Base-by-base conservation (phyloP, 208 protist genomes). In the Leishmania martiniquensis region DNA sequence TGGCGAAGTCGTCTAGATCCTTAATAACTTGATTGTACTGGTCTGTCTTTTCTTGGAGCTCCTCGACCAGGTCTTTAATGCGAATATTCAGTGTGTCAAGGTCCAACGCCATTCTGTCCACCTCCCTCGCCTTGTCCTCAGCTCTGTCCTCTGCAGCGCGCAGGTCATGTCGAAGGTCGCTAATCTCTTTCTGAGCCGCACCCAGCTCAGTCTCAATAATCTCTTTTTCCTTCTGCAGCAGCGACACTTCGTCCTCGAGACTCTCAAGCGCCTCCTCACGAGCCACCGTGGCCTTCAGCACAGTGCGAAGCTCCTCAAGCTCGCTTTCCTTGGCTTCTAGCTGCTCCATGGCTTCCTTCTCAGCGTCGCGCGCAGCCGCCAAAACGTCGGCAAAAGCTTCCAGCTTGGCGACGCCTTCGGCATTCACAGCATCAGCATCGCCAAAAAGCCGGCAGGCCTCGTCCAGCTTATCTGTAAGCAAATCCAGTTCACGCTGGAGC, bases 21-120 rank as follows among this genome's bases (percentile, higher is more conserved):
- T 86, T 81, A 69, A 95, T 91, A 4, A 93, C 84, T 47, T 92
- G 81, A 65, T 85, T 85, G 77, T 92, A 87, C 73, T 91, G 81
- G 15, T 85, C 84, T 13, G 86, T 88, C 82, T 92, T 91, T n/a
- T 83, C 84, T 62, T 75, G 32, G 25, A 95, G 82, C 71, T 95
- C 91, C 37, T 83, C 81, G 4, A 95, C 55, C 0, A 95, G 81
- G 37, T 88, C 86, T 22, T 88, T 81, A 37, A 85, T 84, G 25
- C 81, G 85, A 45, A 39, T 71, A 65, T 90, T 89, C 39, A 95
- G 60, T 0, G 66, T 66, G 37, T 87, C 85, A 22, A 91, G 72
- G 17, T 92, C 83, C 9, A 77, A 69, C 22, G 85, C 76, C 78
- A 87, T 83, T 25, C 65, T 62, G 25, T 81, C 80, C 4, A 82